phyloP scores from a whole-genome alignment of 192 early-diverging fungal species.

The Gonapodya prolifera region DNA sequence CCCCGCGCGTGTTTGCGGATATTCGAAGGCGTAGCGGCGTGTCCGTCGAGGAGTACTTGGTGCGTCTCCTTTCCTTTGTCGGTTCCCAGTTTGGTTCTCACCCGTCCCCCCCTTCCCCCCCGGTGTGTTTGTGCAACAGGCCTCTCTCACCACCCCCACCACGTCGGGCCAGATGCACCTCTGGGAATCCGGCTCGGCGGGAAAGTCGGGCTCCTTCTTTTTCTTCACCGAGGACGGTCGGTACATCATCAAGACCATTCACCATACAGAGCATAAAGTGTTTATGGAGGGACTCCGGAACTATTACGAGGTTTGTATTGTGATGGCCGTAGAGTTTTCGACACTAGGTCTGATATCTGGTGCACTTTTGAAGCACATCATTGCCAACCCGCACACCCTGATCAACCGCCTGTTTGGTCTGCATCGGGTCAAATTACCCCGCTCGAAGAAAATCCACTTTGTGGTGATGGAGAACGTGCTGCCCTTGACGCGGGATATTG shows the following conservation, averaged over 20 bases:
- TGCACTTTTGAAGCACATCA: constrained; percentile 46
- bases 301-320: constrained; percentile 62
- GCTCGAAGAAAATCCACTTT: constrained; percentile 90
- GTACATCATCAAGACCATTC: constrained; percentile 98
- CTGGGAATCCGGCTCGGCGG: constrained; percentile 85
- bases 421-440: constrained; percentile 90
- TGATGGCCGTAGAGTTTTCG: no score
- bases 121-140: constrained; percentile 73
- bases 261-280: constrained; percentile 88
- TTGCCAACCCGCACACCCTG: constrained; percentile 79
- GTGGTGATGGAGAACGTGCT: constrained; percentile 99
- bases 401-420: constrained; percentile 90
- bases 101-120: background rate
- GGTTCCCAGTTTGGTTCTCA: background rate
- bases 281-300: constrained; percentile 72
- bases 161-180: constrained; percentile 62
- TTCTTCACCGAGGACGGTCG: constrained; percentile 97
- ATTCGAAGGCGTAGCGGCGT: constrained; percentile 80
- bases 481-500: constrained; percentile 92
- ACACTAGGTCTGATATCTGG: background rate
- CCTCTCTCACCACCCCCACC: background rate
- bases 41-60: constrained; percentile 86
- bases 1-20: constrained; percentile 90
- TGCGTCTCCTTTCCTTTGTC: constrained; percentile 21
- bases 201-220: constrained; percentile 93